Evolutionary conservation across 208 protist species (phyloP).

Genomic region (Endotrypanum monterogeii): DNA sequence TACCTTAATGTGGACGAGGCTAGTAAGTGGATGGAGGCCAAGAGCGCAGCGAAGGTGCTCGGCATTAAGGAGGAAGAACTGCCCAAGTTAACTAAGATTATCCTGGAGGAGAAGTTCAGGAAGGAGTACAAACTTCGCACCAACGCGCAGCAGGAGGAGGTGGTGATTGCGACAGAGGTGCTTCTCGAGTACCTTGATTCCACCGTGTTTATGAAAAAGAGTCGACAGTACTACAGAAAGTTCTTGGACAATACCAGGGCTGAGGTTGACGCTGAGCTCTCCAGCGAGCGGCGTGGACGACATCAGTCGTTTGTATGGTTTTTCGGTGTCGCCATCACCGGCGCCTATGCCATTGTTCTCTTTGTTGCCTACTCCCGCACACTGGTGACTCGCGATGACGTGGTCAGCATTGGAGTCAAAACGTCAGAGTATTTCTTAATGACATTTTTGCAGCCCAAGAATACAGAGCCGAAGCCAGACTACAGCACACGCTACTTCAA

Average conservation of each 20-base stretch:
- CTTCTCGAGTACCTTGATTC: constrained; percentile 89
- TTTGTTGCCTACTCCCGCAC: constrained; percentile 59
- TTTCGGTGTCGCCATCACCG: constrained; percentile 48
- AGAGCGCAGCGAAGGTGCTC: constrained; percentile 75
- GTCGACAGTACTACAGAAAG: constrained; percentile 74
- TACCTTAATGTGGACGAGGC: constrained; percentile 75
- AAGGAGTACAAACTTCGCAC: constrained; percentile 59
- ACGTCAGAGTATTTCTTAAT: constrained; percentile 70
- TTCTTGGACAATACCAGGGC: constrained; percentile 69
- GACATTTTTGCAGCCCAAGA: constrained; percentile 77
- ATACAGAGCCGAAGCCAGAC: constrained; percentile 78
- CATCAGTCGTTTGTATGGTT: constrained; percentile 54
- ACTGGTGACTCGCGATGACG: constrained; percentile 60
- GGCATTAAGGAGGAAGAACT: constrained; percentile 79
- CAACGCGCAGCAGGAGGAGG: constrained; percentile 72
- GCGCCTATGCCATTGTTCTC: constrained; percentile 47
- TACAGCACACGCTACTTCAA: constrained; percentile 81
- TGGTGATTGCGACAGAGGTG: constrained; percentile 79
- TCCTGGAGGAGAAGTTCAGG: constrained; percentile 61
- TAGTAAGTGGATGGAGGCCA: constrained; percentile 84
- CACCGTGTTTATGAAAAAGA: constrained; percentile 73
- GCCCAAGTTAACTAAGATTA: constrained; percentile 42
- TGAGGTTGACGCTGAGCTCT: constrained; percentile 65
- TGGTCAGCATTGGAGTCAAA: constrained; percentile 59
- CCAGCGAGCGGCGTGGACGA: constrained; percentile 27